Percentiles rank a stretch among this genome's conserved stretches.
Conservation (phyloP, 2,329 filamentous ascomycete species). For the Cladosporium sphaerospermum region DNA sequence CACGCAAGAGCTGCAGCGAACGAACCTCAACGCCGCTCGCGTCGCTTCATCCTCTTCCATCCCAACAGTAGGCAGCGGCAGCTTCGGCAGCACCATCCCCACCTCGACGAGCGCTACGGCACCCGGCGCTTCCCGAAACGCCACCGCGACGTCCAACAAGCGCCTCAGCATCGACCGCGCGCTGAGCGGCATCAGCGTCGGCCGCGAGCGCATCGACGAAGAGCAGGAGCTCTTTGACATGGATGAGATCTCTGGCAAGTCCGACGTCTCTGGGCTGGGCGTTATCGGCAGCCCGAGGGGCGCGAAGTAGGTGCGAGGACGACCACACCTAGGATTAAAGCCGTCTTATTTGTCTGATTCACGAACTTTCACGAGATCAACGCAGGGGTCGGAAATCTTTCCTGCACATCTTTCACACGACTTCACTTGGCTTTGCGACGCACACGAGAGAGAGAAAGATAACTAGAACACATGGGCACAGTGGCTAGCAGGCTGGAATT, state of each 20-base stretch:
- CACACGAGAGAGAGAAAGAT: no score
- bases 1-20: conserved; percentile 45
- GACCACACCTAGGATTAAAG: no score
- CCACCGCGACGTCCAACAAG: conserved; percentile 14
- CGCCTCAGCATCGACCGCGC: conserved; percentile 21
- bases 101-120: background rate
- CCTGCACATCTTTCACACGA: no score
- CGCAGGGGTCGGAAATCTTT: no score
- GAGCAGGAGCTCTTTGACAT: conserved; percentile 29
- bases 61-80: conserved; percentile 19
- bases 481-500: no score
- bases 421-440: no score
- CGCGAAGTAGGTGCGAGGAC: background rate
- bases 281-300: conserved; percentile 8
- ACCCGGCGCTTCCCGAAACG: background rate
- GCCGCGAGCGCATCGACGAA: conserved; percentile 25
- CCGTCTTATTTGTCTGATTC: background rate
- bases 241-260: conserved; percentile 23
- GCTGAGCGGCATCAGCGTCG: conserved; percentile 23
- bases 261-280: background rate
- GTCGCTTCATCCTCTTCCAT: conserved; percentile 16
- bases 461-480: no score
- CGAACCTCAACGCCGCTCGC: conserved; percentile 30
- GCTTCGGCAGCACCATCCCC: conserved; percentile 10
- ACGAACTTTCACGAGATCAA: background rate